Evolutionary conservation across 164 flowering plant genomes (phyloP).

Genomic region (Aristolochia contorta): DNA sequence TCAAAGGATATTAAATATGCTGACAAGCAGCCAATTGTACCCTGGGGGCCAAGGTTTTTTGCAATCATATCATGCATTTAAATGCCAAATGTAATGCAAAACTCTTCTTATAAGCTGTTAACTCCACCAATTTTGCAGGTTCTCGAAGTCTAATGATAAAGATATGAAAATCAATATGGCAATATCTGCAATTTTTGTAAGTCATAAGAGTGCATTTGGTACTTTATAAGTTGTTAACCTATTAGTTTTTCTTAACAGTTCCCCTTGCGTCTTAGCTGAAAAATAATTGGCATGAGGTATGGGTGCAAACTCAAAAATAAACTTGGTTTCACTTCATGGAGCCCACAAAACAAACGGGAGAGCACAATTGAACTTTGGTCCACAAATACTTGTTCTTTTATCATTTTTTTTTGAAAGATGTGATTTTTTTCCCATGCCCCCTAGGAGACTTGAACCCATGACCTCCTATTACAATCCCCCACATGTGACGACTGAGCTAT

Average conservation of each 20-base stretch:
- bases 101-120: not conserved
- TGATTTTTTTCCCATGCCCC: too few relatives aligned
- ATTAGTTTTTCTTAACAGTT: not conserved
- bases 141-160: constrained; percentile 51
- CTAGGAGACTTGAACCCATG: too few relatives aligned
- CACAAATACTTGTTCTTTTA: too few relatives aligned
- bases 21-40: constrained; percentile 87
- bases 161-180: constrained; percentile 84
- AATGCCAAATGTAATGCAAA: not conserved
- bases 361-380: too few relatives aligned
- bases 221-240: not conserved
- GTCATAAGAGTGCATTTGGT: constrained; percentile 15
- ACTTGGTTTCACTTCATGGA: too few relatives aligned
- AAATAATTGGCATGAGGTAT: too few relatives aligned
- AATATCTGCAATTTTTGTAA: constrained; percentile 87
- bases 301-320: too few relatives aligned
- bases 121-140: constrained; percentile 39
- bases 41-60: constrained; percentile 93
- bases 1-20: constrained; percentile 97
- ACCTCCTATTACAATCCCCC: too few relatives aligned
- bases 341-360: too few relatives aligned
- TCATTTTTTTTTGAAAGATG: too few relatives aligned
- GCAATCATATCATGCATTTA: not conserved
- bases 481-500: too few relatives aligned
- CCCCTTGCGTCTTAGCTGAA: too few relatives aligned